A percentile compares a stretch with the other conserved stretches of the same genome.
phyloP scores from a whole-genome alignment of 2,329 filamentous ascomycete genomes.

The Sclerotinia nivalis region DNA sequence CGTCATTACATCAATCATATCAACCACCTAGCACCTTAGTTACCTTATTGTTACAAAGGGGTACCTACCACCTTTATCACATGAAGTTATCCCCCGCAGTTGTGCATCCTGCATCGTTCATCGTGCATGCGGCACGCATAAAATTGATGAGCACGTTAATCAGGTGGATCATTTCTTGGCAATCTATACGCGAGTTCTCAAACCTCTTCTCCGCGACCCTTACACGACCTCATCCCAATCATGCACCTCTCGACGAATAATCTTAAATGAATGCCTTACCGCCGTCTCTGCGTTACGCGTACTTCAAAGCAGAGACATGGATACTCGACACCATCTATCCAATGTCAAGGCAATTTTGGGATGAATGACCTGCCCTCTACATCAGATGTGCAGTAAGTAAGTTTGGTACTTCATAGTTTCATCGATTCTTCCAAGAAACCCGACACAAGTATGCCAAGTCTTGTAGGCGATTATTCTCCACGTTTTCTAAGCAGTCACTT shows the following conservation, averaged over 20 bases:
- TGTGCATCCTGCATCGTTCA: background rate
- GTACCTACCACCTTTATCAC: background rate
- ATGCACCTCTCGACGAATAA: background rate
- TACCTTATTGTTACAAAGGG: background rate
- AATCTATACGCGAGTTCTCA: slow-evolving; percentile 12
- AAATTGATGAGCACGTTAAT: slow-evolving; percentile 6
- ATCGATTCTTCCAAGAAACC: background rate
- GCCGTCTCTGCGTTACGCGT: background rate
- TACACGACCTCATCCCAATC: background rate
- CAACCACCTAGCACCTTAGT: too few species aligned
- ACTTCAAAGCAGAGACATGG: background rate
- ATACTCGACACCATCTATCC: background rate
- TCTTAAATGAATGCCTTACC: background rate
- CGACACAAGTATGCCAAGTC: slow-evolving; percentile 7
- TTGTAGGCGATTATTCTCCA: background rate
- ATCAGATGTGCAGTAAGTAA: background rate
- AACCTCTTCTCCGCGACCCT: background rate
- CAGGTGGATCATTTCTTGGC: slow-evolving; percentile 11
- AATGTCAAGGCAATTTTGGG: background rate
- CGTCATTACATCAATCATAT: background rate
- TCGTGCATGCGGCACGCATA: background rate
- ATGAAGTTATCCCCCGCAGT: background rate
- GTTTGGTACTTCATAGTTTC: slow-evolving; percentile 2
- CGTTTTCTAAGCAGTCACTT: background rate
- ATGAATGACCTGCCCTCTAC: background rate